Conservation (phyloP, 306 rosid species). For the Glycine latifolia region DNA sequence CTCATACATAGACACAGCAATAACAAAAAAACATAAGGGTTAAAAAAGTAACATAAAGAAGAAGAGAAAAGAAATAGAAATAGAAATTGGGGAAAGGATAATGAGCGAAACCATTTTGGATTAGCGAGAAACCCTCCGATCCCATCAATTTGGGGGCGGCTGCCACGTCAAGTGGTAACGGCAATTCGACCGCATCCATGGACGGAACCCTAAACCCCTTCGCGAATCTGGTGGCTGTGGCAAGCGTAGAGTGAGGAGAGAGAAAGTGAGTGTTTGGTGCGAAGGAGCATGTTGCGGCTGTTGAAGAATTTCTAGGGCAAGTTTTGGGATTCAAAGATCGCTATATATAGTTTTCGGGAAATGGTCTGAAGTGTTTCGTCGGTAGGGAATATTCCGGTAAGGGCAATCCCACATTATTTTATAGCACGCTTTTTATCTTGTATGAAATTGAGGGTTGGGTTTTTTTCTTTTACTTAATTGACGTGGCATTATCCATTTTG, state of each 20-base stretch:
- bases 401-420: conserved; percentile 30
- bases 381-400: conserved; percentile 84
- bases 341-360: conserved; percentile 99
- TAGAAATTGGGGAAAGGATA: not conserved
- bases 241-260: conserved; percentile 36
- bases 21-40: not conserved
- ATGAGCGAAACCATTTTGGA: conserved; percentile 57
- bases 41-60: not conserved
- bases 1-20: not conserved
- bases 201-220: conserved; percentile 42
- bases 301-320: conserved; percentile 85
- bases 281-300: conserved; percentile 76
- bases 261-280: conserved; percentile 47
- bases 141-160: conserved; percentile 65
- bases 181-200: conserved; percentile 74
- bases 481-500: conserved; percentile 78
- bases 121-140: conserved; percentile 59
- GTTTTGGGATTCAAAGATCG: conserved; percentile 57
- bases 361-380: conserved; percentile 58
- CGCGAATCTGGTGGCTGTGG: not conserved
- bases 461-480: conserved; percentile 29
- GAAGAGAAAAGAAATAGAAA: not conserved
- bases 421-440: not conserved
- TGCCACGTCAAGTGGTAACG: conserved; percentile 57
- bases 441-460: not conserved